Evolutionary conservation across 345 rosid genomes (phyloP).

Genomic region (Gossypium thurberi): DNA sequence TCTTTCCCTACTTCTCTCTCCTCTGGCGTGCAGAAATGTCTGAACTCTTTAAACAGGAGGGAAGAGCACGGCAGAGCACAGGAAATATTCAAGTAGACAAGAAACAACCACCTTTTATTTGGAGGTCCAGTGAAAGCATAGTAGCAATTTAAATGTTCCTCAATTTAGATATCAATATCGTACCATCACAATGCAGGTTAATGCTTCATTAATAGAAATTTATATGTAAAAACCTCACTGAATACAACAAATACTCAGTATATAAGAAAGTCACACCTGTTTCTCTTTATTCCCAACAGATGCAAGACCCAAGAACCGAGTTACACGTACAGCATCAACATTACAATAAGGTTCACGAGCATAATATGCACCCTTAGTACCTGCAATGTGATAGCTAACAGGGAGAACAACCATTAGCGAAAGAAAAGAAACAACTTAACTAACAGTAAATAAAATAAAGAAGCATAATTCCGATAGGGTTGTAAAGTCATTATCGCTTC

Average conservation of each 20-base stretch:
- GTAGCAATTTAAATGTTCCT: neutral
- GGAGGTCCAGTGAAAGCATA: neutral
- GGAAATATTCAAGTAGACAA: neutral
- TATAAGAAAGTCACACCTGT: slow-evolving; percentile 43
- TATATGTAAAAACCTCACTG: neutral
- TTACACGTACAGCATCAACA: slow-evolving; percentile 59
- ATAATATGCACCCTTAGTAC: slow-evolving; percentile 71
- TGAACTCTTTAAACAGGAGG: neutral
- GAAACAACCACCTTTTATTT: neutral
- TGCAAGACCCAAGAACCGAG: slow-evolving; percentile 93
- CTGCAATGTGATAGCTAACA: slow-evolving; percentile 85
- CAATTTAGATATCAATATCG: neutral
- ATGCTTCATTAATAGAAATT: neutral
- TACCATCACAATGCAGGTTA: neutral
- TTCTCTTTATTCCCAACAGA: slow-evolving; percentile 84
- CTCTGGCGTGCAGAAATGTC: neutral
- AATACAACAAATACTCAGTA: neutral
- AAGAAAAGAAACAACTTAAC: neutral
- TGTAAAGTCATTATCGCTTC: neutral
- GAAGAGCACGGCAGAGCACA: neutral
- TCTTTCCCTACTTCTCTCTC: neutral
- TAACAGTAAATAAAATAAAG: slow-evolving; percentile 1
- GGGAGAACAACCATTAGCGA: slow-evolving; percentile 17
- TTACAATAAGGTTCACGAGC: slow-evolving; percentile 85
- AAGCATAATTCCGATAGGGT: neutral